Percentiles rank a stretch among this genome's conserved stretches.
Evolutionary conservation across 1,139 yeast genomes (phyloP).

Genomic region (Geotrichum phurueaensis): DNA sequence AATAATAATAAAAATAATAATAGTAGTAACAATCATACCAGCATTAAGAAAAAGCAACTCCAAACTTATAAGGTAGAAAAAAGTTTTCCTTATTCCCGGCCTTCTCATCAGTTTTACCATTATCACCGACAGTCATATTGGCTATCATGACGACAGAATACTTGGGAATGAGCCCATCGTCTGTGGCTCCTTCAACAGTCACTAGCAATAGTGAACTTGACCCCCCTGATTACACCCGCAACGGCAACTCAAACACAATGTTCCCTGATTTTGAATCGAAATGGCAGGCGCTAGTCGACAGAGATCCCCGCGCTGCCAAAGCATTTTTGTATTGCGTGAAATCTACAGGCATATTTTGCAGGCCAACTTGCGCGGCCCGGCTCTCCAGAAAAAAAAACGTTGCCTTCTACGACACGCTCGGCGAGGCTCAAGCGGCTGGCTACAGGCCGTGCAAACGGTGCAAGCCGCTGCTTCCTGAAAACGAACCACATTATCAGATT

Average conservation of each 20-base stretch:
- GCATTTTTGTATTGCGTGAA: conserved; percentile 25
- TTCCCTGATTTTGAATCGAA: conserved; percentile 19
- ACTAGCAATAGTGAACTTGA: not conserved
- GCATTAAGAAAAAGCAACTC: too few relatives aligned
- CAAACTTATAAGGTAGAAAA: not conserved
- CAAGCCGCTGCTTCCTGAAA: conserved; percentile 23
- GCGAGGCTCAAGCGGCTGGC: conserved; percentile 23
- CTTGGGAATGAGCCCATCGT: not conserved
- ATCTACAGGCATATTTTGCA: conserved; percentile 26
- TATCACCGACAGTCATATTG: not conserved
- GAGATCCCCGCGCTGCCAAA: conserved; percentile 27
- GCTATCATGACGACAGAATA: not conserved
- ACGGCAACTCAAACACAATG: not conserved
- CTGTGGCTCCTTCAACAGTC: not conserved
- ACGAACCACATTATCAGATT: conserved; percentile 23
- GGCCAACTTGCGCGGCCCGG: conserved; percentile 26
- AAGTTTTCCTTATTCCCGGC: not conserved
- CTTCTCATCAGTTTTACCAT: not conserved
- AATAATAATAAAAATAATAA: not conserved
- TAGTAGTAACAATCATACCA: not conserved
- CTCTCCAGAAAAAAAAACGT: conserved; percentile 24
- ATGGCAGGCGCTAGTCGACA: conserved; percentile 23
- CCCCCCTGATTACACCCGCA: not conserved
- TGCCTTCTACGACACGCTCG: conserved; percentile 20
- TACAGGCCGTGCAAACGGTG: conserved; percentile 28